A percentile compares a stretch with the other conserved stretches of the same genome.
These are phyloP conservation scores for Aspergillus alliaceus DNA, from an alignment of 2,329 filamentous ascomycete genomes.

Conservation along the genomic window DNA sequence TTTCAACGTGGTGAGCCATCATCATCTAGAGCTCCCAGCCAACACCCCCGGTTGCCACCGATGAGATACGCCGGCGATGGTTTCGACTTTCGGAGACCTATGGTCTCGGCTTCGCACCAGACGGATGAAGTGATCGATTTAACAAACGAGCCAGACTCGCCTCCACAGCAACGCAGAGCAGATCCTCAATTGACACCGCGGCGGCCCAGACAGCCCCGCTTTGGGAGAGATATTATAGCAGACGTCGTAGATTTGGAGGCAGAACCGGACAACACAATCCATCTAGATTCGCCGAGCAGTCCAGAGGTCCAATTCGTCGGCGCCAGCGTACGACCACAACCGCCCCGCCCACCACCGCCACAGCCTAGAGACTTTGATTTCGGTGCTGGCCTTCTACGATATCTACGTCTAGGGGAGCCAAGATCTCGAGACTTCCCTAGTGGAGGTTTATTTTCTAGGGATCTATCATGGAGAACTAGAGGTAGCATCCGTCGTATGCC, in stretches of 20 bases:
- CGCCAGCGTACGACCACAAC: constrained; percentile 23
- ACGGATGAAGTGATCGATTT: constrained; percentile 47
- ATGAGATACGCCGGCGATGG: constrained; percentile 53
- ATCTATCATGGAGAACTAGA: constrained; percentile 21
- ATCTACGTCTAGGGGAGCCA: constrained; percentile 8
- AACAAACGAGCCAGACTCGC: constrained; percentile 46
- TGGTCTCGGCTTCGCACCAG: constrained; percentile 38
- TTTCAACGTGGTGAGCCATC: constrained; percentile 28
- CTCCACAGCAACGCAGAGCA: constrained; percentile 17
- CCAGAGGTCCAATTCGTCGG: constrained; percentile 55
- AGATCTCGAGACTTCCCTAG: not conserved
- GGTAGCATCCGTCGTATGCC: not conserved
- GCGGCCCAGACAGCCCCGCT: constrained; percentile 30
- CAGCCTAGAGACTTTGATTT: not conserved
- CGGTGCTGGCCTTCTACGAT: constrained; percentile 5
- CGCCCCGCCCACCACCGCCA: constrained; percentile 10
- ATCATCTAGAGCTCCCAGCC: constrained; percentile 16
- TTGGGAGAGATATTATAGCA: constrained; percentile 37
- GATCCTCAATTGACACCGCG: not conserved
- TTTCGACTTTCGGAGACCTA: constrained; percentile 55
- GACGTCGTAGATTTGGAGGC: constrained; percentile 44
- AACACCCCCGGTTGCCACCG: constrained; percentile 27
- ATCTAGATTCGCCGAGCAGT: constrained; percentile 30
- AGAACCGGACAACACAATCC: constrained; percentile 19
- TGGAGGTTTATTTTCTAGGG: constrained; percentile 19